Evolutionary conservation across 2,329 filamentous ascomycete genomes (phyloP).

Genomic region (Nigrograna mackinnonii): DNA sequence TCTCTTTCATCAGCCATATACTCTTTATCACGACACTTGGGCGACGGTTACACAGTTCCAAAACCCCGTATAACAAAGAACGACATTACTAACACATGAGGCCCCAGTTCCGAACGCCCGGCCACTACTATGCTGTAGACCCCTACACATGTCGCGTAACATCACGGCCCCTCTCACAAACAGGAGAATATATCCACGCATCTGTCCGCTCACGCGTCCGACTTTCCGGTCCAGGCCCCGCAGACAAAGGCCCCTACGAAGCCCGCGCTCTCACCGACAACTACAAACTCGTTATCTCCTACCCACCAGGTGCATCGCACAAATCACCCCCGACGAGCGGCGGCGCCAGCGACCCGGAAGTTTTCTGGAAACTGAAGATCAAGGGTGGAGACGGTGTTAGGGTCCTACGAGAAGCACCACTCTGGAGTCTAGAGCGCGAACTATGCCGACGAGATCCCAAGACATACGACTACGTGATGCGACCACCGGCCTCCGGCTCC

Average conservation of each 20-base stretch:
- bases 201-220: constrained; percentile 50
- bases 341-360: constrained; percentile 39
- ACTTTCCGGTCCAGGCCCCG: constrained; percentile 49
- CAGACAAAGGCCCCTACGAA: constrained; percentile 51
- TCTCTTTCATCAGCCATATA: constrained; percentile 2
- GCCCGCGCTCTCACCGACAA: constrained; percentile 47
- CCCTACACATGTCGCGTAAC: constrained; percentile 47
- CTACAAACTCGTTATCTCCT: constrained; percentile 53
- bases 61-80: too few relatives aligned
- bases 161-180: constrained; percentile 49
- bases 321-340: background rate
- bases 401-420: constrained; percentile 48
- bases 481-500: constrained; percentile 32
- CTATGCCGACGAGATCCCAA: constrained; percentile 45
- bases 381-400: constrained; percentile 40
- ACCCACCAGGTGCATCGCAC: constrained; percentile 15
- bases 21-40: background rate
- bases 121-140: constrained; percentile 50
- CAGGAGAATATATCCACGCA: constrained; percentile 57
- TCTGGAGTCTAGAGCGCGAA: constrained; percentile 49
- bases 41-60: too few relatives aligned
- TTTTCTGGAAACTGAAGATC: constrained; percentile 47
- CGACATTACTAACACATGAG: constrained; percentile 6
- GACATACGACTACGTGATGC: constrained; percentile 44
- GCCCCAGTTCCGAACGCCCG: constrained; percentile 47